A percentile compares a stretch with the other conserved stretches of the same genome.
Conservation (phyloP, 257 asterid species). For the Scutellaria galericulata region DNA sequence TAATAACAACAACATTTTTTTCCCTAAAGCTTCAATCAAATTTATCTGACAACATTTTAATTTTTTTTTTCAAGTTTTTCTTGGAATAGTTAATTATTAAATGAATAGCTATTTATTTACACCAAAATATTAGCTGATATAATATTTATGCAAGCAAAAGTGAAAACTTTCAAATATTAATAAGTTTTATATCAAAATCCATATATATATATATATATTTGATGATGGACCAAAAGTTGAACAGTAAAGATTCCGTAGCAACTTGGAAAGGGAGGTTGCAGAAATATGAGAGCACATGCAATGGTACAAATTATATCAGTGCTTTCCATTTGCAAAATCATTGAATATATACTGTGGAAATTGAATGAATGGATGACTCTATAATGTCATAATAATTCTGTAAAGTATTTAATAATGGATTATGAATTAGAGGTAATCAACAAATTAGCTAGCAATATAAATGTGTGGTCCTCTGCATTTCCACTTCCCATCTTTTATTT, state of each 20-base stretch:
- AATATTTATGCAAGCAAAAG: background rate
- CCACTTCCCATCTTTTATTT: no score
- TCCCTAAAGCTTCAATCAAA: no score
- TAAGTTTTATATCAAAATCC: no score
- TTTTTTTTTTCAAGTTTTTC: background rate
- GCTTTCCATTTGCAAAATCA: slow-evolving; percentile 30
- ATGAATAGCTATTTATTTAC: background rate
- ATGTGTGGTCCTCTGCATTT: no score
- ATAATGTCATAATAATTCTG: no score
- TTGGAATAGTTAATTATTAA: background rate
- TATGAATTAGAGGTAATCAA: no score
- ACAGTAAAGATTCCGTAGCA: slow-evolving; percentile 36
- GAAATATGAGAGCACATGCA: slow-evolving; percentile 32
- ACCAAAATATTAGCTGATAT: background rate
- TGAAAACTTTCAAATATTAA: no score
- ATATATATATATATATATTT: no score
- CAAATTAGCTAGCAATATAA: no score
- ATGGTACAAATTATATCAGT: no score
- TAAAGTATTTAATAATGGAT: no score
- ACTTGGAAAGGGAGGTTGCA: slow-evolving; percentile 23
- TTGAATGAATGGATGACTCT: no score
- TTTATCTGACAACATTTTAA: background rate
- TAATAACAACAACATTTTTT: background rate
- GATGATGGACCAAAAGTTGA: slow-evolving; percentile 11
- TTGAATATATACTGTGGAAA: background rate